phyloP scores from a whole-genome alignment of 2,329 filamentous ascomycete species.

The Pseudogymnoascus sp. region DNA sequence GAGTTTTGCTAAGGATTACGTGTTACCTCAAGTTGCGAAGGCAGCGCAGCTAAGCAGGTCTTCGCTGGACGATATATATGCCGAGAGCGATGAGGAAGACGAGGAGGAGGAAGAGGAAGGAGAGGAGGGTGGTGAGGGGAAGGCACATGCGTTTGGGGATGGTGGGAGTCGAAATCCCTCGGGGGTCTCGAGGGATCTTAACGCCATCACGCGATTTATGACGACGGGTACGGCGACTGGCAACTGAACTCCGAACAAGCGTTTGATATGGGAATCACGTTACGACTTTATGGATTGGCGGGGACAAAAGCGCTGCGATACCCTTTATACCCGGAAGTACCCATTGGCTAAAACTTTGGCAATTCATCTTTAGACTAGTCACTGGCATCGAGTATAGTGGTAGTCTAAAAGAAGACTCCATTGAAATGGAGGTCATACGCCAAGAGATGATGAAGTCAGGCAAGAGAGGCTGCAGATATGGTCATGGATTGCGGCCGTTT shows the following conservation, averaged over 20 bases:
- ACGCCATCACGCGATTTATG: neutral
- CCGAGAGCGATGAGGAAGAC: conserved; percentile 25
- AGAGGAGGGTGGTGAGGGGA: conserved; percentile 28
- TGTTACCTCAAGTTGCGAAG: conserved; percentile 33
- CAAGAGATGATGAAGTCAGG: neutral
- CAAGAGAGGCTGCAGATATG: neutral
- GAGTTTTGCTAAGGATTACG: conserved; percentile 34
- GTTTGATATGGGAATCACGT: too few relatives aligned
- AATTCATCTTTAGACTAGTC: neutral
- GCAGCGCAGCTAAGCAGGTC: conserved; percentile 29
- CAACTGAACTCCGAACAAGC: too few relatives aligned
- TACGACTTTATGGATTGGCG: neutral
- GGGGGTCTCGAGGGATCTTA: neutral
- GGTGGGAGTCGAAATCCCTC: conserved; percentile 19
- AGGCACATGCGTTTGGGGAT: conserved; percentile 30
- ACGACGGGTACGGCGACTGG: neutral
- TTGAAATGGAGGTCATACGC: neutral
- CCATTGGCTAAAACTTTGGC: neutral
- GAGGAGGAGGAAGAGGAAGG: conserved; percentile 20
- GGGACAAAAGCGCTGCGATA: neutral
- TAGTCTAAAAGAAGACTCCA: neutral
- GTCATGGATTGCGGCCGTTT: neutral
- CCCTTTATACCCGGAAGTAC: neutral
- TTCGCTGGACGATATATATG: conserved; percentile 28
- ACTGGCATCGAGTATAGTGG: neutral